Conservation (phyloP, 768 basidiomycete species). For the Termitomyces sp. region DNA sequence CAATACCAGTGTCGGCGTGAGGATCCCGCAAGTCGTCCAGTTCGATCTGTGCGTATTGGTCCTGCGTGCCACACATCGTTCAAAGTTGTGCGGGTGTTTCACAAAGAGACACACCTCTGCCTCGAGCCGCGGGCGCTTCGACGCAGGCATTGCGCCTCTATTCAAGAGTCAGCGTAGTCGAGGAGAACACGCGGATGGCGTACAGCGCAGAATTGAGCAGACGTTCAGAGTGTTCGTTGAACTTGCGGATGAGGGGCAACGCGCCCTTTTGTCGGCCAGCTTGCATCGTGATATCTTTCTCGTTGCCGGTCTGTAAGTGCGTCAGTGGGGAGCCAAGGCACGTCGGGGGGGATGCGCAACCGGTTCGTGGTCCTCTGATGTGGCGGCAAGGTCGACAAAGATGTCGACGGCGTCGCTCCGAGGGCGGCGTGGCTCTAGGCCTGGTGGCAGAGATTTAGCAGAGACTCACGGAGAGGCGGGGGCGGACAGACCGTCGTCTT, state of each 20-base stretch:
- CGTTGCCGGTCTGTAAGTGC: conserved; percentile 69
- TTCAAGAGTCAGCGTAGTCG: conserved; percentile 1
- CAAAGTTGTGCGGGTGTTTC: neutral
- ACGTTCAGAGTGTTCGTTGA: conserved; percentile 95
- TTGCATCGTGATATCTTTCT: conserved; percentile 92
- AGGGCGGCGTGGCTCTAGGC: conserved; percentile 69
- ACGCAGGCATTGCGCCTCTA: conserved; percentile 51
- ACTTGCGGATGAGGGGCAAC: conserved; percentile 90
- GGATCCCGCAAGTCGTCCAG: conserved; percentile 79
- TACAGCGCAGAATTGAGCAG: conserved; percentile 78
- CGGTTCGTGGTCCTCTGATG: conserved; percentile 86
- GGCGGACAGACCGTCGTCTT: conserved; percentile 74
- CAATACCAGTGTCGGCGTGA: conserved; percentile 59
- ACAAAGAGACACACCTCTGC: conserved; percentile 30
- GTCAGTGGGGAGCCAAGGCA: neutral
- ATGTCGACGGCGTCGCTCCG: conserved; percentile 64
- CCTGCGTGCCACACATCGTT: conserved; percentile 19
- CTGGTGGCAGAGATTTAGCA: conserved; percentile 32
- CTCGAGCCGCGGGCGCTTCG: conserved; percentile 55
- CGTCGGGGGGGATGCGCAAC: conserved; percentile 30
- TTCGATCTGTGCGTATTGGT: conserved; percentile 55
- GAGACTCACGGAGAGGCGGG: neutral
- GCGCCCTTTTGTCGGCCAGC: conserved; percentile 85
- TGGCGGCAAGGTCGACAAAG: conserved; percentile 84
- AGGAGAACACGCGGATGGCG: conserved; percentile 5